These are phyloP conservation scores for Triticum dicoccoides DNA, from an alignment of 176 grass and related monocot genomes.

Conservation along the genomic window DNA sequence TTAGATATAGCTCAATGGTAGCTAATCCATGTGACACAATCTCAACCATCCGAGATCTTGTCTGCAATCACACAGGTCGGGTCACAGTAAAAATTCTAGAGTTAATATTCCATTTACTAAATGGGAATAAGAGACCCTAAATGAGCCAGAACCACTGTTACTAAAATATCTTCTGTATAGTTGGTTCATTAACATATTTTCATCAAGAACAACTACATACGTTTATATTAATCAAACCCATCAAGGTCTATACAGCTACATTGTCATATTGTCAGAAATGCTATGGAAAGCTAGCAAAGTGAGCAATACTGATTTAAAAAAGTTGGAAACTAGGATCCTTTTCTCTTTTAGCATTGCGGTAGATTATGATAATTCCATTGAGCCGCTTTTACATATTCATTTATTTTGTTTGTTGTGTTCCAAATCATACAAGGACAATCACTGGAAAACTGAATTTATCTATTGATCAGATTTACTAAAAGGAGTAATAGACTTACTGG, in stretches of 20 bases:
- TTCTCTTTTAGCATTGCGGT: not conserved
- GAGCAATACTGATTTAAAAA: conserved; percentile 2
- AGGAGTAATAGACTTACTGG: not conserved
- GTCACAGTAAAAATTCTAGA: not conserved
- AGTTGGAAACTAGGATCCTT: not conserved
- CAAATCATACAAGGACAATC: not conserved
- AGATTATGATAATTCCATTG: not conserved
- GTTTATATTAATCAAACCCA: conserved; percentile 13
- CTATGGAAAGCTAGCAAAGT: not conserved
- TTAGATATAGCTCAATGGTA: conserved; percentile 69
- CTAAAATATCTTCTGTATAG: conserved; percentile 10
- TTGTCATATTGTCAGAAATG: not conserved
- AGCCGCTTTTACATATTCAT: not conserved
- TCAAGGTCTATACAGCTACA: not conserved
- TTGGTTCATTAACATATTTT: not conserved
- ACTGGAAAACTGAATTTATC: not conserved
- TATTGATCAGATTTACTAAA: not conserved
- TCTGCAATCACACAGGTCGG: conserved; percentile 40
- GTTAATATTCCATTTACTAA: conserved; percentile 1
- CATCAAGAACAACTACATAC: not conserved
- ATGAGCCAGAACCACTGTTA: not conserved
- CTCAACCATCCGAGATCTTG: conserved; percentile 80
- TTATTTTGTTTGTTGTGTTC: not conserved
- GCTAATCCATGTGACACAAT: conserved; percentile 82
- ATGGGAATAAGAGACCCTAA: not conserved